phyloP scores from a whole-genome alignment of 2,329 filamentous ascomycete species.

The Aspergillus brunneoviolaceus region DNA sequence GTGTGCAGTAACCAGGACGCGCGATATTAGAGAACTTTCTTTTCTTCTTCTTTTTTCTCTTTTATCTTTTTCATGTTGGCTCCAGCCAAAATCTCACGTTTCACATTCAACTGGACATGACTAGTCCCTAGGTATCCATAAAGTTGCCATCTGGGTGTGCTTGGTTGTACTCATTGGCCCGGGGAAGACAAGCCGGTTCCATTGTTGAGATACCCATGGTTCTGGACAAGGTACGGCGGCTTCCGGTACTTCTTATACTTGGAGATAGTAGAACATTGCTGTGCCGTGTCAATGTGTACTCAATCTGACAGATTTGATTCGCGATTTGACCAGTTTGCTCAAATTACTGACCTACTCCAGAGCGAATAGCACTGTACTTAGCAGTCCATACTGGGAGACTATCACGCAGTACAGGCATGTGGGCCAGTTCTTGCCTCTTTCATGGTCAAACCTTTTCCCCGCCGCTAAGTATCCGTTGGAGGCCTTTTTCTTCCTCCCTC shows the following conservation, averaged over 20 bases:
- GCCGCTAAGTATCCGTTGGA: not conserved
- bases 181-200: constrained; percentile 2
- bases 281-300: not conserved
- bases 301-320: not conserved
- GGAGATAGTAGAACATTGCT: not conserved
- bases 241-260: not conserved
- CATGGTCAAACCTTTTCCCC: not conserved
- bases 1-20: not conserved
- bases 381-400: no score
- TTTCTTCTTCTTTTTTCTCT: not conserved
- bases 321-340: no score
- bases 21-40: not conserved
- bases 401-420: not conserved
- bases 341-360: no score
- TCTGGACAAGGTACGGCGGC: not conserved
- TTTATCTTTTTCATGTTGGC: no score
- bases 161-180: not conserved
- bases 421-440: not conserved
- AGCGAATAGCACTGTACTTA: no score
- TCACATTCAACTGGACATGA: not conserved
- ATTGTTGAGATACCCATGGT: not conserved
- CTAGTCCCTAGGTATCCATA: not conserved
- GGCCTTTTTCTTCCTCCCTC: not conserved
- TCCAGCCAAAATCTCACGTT: not conserved
- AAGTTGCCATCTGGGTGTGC: not conserved